Evolutionary conservation across 805 yeast species (phyloP).

Genomic region (Suhomyces emberorum): DNA sequence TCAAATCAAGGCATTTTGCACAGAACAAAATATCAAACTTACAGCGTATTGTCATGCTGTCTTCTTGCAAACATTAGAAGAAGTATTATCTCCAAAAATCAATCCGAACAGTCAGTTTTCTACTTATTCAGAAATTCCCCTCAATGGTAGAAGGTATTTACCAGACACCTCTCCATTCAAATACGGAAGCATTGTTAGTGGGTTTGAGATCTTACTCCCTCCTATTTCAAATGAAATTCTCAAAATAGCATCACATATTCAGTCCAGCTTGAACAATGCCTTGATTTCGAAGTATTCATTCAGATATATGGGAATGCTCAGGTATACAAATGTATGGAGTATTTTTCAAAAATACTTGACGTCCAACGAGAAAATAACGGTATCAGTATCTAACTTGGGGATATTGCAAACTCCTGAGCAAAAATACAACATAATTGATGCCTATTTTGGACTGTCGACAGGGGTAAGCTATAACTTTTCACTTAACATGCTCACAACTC

Average conservation of each 20-base stretch:
- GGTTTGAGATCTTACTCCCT: background rate
- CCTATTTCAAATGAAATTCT: background rate
- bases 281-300: constrained; percentile 4
- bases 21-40: too few species aligned
- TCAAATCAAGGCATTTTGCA: too few species aligned
- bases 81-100: background rate
- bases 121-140: background rate
- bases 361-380: constrained; percentile 5
- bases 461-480: constrained; percentile 8
- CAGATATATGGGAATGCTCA: constrained; percentile 3
- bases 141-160: constrained; percentile 1
- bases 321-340: constrained; percentile 5
- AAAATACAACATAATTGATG: constrained; percentile 5
- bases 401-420: constrained; percentile 1
- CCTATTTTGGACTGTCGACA: constrained; percentile 9
- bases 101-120: background rate
- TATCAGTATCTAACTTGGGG: constrained; percentile 11
- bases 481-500: constrained; percentile 10
- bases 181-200: background rate
- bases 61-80: background rate
- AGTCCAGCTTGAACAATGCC: background rate
- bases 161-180: background rate
- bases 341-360: constrained; percentile 1
- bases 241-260: background rate
- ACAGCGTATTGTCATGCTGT: background rate